Percentiles rank a stretch among this genome's conserved stretches.
phyloP scores from a whole-genome alignment of 2,329 filamentous ascomycete species.

The Neonectria sp. region DNA sequence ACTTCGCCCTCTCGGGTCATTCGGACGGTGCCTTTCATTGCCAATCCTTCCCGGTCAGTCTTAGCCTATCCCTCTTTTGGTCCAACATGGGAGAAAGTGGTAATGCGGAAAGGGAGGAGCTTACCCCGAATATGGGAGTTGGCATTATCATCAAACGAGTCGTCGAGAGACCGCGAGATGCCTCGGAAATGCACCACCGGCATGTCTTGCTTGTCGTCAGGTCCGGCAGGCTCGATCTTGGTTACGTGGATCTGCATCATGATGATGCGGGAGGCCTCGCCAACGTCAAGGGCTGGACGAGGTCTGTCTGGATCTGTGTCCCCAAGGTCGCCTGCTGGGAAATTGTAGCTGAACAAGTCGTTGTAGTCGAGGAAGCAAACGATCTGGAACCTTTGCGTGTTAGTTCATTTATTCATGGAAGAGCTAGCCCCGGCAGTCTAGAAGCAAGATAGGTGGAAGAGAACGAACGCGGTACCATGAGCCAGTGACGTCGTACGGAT shows the following conservation, averaged over 20 bases:
- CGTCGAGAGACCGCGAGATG: slow-evolving; percentile 72
- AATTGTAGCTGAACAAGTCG: slow-evolving; percentile 82
- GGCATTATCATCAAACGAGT: slow-evolving; percentile 77
- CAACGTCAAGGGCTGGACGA: slow-evolving; percentile 69
- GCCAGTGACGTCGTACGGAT: slow-evolving; percentile 81
- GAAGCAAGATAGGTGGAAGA: neutral
- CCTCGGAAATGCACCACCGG: slow-evolving; percentile 81
- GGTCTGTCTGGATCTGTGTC: slow-evolving; percentile 58
- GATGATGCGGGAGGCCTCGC: slow-evolving; percentile 80
- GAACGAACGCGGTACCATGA: slow-evolving; percentile 76
- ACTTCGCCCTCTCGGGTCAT: slow-evolving; percentile 80
- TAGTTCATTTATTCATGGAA: slow-evolving; percentile 13
- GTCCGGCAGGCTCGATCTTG: slow-evolving; percentile 70
- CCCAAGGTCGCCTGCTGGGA: slow-evolving; percentile 60
- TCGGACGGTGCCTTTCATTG: slow-evolving; percentile 69
- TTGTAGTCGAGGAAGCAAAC: slow-evolving; percentile 75
- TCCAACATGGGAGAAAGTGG: neutral
- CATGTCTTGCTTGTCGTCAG: slow-evolving; percentile 68
- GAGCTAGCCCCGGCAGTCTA: neutral
- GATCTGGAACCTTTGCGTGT: slow-evolving; percentile 50
- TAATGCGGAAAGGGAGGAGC: slow-evolving; percentile 34
- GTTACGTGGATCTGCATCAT: slow-evolving; percentile 77
- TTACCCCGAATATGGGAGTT: slow-evolving; percentile 76
- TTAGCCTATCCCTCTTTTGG: slow-evolving; percentile 8
- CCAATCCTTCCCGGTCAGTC: slow-evolving; percentile 44